Evolutionary conservation across 2,329 filamentous ascomycete genomes (phyloP), one percentile per base, ranked within the genome.

Genomic region (Aphanocladium album): DNA sequence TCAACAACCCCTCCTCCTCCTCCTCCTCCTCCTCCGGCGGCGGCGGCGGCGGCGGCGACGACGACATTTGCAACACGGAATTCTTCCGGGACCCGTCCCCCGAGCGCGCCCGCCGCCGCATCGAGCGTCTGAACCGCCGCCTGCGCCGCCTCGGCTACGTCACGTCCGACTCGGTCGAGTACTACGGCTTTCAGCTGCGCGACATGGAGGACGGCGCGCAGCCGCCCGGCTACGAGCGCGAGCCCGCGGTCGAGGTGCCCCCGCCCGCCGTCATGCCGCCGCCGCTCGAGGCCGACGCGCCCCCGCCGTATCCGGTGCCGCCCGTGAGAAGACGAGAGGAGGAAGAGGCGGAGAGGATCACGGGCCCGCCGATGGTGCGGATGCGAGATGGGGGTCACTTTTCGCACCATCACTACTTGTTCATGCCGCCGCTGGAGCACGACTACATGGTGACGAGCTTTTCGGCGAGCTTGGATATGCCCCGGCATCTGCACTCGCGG

Each of bases 41-140:
- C 51, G n/a, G n/a, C n/a, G n/a, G 6, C 12, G 17, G 17, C 25
- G 11, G 17, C 16, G 14, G 17, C 8, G 12, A 25, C 8, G 12
- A 35, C 12, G 49, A 53, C 27, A 23, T 46, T 4, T 59, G 57
- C 27, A 37, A 16, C 27, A 53, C 23, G 19, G 49, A 52, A 17
- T 25, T 53, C 12, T 52, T 46, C 39, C 57, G 39, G 27, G 19
- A 25, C 2, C 56, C 56, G 3, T 30, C 33, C 8, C 46, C 56
- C 5, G 47, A 9, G 11, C 19, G 25, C 49, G 16, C 17, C 37
- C 43, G 43, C 27, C 54, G 49, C 8, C 47, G 43, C n/a, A 23
- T 43, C 33, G 56, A 51, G 46, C 46, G 56, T 17, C 46, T 51
- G 14, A 58, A 58, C 56, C 56, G 27, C 25, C 57, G 57, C 21